A percentile compares a stretch with the other conserved stretches of the same genome.
Conservation (phyloP, 768 basidiomycete genomes). For the Calocybe indica region DNA sequence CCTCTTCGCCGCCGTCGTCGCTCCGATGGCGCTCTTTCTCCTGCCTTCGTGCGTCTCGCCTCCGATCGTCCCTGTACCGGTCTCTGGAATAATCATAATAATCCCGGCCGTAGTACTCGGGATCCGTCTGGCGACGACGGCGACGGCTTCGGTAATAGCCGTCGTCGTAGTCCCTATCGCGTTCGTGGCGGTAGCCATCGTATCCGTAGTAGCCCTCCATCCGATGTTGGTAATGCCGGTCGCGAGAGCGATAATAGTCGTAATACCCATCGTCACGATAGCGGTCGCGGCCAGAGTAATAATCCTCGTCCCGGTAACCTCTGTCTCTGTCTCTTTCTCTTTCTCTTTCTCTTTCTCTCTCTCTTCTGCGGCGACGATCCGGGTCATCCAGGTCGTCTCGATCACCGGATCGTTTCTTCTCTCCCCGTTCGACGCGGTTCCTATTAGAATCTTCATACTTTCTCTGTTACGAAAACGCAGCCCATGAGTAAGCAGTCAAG, state of each 20-base stretch:
- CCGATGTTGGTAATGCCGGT: slow-evolving; percentile 1
- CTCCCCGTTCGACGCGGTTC: not conserved
- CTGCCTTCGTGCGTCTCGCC: slow-evolving; percentile 6
- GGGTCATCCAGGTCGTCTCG: slow-evolving; percentile 6
- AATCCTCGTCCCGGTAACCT: slow-evolving; percentile 7
- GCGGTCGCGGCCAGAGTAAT: not conserved
- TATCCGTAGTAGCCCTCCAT: slow-evolving; percentile 1
- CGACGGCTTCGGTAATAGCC: slow-evolving; percentile 6
- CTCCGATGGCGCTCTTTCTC: slow-evolving; percentile 4
- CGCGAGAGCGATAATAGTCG: slow-evolving; percentile 4
- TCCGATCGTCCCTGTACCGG: slow-evolving; percentile 3
- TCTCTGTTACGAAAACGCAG: not conserved
- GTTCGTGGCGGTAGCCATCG: slow-evolving; percentile 7
- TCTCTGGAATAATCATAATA: slow-evolving; percentile 9
- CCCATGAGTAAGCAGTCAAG: not conserved
- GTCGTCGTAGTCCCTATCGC: slow-evolving; percentile 4
- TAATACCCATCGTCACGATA: slow-evolving; percentile 4
- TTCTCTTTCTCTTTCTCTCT: slow-evolving; percentile 5
- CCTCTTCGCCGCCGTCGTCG: slow-evolving; percentile 4
- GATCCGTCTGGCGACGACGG: slow-evolving; percentile 2
- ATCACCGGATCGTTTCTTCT: slow-evolving; percentile 5
- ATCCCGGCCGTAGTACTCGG: slow-evolving; percentile 3
- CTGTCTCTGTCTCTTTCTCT: slow-evolving; percentile 10
- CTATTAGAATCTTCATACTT: slow-evolving; percentile 2
- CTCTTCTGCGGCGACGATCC: slow-evolving; percentile 5